phyloP scores from a whole-genome alignment of 164 flowering plant species.

The Buxus sempervirens region DNA sequence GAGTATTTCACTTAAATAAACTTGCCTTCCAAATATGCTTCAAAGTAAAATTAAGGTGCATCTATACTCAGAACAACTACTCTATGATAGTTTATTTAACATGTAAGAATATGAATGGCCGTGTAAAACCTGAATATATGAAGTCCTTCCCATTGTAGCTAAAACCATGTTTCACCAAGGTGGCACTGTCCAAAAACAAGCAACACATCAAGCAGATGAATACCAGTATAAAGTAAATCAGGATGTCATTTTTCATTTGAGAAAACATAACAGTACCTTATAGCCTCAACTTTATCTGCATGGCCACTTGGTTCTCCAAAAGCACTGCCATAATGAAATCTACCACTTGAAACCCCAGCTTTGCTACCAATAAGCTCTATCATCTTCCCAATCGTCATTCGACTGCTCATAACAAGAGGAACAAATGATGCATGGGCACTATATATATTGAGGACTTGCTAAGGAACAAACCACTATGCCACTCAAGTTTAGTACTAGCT shows the following conservation, averaged over 20 bases:
- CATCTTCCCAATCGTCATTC: constrained; percentile 99
- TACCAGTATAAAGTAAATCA: neutral
- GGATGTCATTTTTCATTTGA: neutral
- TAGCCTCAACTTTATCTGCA: constrained; percentile 88
- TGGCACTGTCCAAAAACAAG: constrained; percentile 52
- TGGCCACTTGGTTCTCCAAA: constrained; percentile 99
- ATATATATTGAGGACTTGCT: neutral
- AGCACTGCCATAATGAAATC: constrained; percentile 98
- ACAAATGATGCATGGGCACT: neutral
- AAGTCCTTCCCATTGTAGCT: constrained; percentile 93
- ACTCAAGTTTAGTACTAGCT: neutral
- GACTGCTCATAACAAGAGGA: constrained; percentile 43
- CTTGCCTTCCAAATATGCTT: neutral
- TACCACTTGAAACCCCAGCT: constrained; percentile 95
- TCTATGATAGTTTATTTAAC: neutral
- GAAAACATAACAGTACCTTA: constrained; percentile 52
- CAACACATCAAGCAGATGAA: constrained; percentile 1
- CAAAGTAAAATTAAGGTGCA: neutral
- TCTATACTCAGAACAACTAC: neutral
- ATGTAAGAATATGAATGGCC: neutral
- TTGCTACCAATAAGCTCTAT: constrained; percentile 98
- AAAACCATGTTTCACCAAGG: constrained; percentile 85
- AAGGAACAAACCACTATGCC: neutral
- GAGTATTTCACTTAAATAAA: neutral
- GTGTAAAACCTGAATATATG: constrained; percentile 71